Conservation (phyloP, 1,139 yeast genomes). For the Scheffersomyces cryptocercus region DNA sequence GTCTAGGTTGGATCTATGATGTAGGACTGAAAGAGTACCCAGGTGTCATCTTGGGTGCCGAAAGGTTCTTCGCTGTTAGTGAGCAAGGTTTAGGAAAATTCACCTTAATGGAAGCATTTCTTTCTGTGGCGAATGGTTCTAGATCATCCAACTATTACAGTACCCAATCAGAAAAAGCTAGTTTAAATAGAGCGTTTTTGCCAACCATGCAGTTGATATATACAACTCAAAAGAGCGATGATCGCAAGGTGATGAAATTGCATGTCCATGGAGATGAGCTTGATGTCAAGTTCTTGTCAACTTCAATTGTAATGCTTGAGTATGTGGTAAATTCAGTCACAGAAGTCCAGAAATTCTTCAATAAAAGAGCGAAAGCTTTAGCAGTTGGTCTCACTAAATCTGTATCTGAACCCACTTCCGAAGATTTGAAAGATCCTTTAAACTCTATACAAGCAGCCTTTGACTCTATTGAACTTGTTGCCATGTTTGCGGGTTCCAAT, state of each 20-base stretch:
- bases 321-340: slow-evolving; percentile 46
- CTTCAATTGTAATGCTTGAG: slow-evolving; percentile 51
- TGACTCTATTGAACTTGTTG: slow-evolving; percentile 51
- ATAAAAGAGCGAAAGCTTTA: slow-evolving; percentile 14
- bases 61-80: slow-evolving; percentile 62
- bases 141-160: slow-evolving; percentile 54
- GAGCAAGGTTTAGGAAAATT: slow-evolving; percentile 66
- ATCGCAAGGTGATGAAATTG: slow-evolving; percentile 37
- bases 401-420: not conserved
- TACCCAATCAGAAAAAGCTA: slow-evolving; percentile 43
- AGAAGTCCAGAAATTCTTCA: slow-evolving; percentile 39
- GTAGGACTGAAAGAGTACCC: slow-evolving; percentile 47
- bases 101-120: slow-evolving; percentile 62
- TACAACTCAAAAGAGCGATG: slow-evolving; percentile 35
- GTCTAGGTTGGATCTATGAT: slow-evolving; percentile 74
- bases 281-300: slow-evolving; percentile 62
- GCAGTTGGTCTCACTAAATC: not conserved
- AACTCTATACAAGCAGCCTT: slow-evolving; percentile 30
- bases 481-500: slow-evolving; percentile 72
- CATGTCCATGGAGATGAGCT: slow-evolving; percentile 64
- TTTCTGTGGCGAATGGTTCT: slow-evolving; percentile 66
- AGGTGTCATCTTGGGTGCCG: slow-evolving; percentile 79
- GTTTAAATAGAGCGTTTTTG: slow-evolving; percentile 61
- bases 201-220: slow-evolving; percentile 67
- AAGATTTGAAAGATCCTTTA: slow-evolving; percentile 14